Evolutionary conservation across 768 basidiomycete genomes (phyloP).

Genomic region (Naganishia vishniacii): DNA sequence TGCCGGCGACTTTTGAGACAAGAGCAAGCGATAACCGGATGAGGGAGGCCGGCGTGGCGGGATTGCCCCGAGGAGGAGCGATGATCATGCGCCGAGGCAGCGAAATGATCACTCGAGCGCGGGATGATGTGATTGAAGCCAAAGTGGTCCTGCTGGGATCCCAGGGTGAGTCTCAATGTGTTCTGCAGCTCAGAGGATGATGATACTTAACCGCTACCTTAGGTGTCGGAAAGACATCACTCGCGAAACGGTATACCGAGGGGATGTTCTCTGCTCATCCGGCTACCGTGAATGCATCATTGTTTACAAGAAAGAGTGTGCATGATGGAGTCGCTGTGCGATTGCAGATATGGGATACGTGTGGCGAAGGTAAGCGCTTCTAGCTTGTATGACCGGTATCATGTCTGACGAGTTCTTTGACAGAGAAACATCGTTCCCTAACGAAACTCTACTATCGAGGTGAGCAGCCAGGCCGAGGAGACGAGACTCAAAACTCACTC

Average conservation of each 20-base stretch:
- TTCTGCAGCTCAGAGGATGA: neutral
- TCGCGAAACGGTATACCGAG: slow-evolving; percentile 83
- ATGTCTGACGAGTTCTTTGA: neutral
- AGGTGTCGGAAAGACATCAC: slow-evolving; percentile 78
- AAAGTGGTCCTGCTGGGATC: slow-evolving; percentile 96
- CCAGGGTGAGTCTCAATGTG: slow-evolving; percentile 51
- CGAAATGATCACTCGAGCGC: slow-evolving; percentile 48
- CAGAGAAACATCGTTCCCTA: slow-evolving; percentile 25
- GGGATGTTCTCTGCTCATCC: slow-evolving; percentile 83
- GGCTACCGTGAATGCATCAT: slow-evolving; percentile 86
- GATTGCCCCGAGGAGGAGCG: neutral
- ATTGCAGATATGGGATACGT: slow-evolving; percentile 43
- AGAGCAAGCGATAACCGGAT: neutral
- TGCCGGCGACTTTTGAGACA: neutral
- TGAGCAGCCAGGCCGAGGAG: neutral
- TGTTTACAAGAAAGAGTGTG: slow-evolving; percentile 85
- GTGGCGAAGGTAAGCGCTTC: slow-evolving; percentile 26
- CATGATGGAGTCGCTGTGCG: slow-evolving; percentile 80
- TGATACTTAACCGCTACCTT: neutral
- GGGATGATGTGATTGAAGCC: slow-evolving; percentile 77
- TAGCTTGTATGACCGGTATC: neutral
- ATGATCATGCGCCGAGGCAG: slow-evolving; percentile 40
- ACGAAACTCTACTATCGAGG: slow-evolving; percentile 30
- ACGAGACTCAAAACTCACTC: too few species aligned
- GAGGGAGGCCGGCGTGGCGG: neutral